Evolutionary conservation across 176 grass and related monocot genomes (phyloP), one percentile per base, ranked within the genome.

Genomic region (Bromus sterilis): DNA sequence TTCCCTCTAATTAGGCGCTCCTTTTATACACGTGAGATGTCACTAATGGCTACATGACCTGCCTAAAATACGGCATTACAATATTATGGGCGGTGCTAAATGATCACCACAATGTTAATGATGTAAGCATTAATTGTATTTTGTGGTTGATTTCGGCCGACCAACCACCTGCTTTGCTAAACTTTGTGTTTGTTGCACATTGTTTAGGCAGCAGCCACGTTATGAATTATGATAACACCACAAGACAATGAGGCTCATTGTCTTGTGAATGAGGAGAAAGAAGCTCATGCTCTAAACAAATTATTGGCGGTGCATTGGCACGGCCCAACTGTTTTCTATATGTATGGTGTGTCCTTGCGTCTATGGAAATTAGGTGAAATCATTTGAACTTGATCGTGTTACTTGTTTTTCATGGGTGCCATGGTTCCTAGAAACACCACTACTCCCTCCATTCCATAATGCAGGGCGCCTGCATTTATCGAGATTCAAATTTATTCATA

Each of bases 101-200:
- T 83, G 71, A 82, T 80, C 77, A 72, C 83, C 64, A 80, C 82
- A 85, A 71, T 53, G 44, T 80, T 64, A 42, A 55, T 73, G 37
- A 79, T 78, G 9, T 29, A 75, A 66, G 51, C 14, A 48, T 71
- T 43, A 66, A 5, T 77, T 23, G 14, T 55, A n/a, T 85, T 79
- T 87, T 68, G 82, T 82, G 65, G 85, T 72, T 89, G 25, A 75
- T 76, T 84, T 76, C 83, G 76, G 91, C 89, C 91, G 91, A 49
- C 91, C 89, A 91, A 94, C 91, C 85, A 80, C 91, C 32, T 32
- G 56, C 49, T 86, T 88, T 83, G 58, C 89, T 72, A 66, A 85
- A 23, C 28, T 80, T 75, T 60, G 30, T 80, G 60, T 49, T 80
- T 70, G 37, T 76, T 68, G 9, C 32, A 11, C n/a, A 66, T 76